phyloP scores from a whole-genome alignment of 768 basidiomycete genomes.

The Fibroporia radiculosa region DNA sequence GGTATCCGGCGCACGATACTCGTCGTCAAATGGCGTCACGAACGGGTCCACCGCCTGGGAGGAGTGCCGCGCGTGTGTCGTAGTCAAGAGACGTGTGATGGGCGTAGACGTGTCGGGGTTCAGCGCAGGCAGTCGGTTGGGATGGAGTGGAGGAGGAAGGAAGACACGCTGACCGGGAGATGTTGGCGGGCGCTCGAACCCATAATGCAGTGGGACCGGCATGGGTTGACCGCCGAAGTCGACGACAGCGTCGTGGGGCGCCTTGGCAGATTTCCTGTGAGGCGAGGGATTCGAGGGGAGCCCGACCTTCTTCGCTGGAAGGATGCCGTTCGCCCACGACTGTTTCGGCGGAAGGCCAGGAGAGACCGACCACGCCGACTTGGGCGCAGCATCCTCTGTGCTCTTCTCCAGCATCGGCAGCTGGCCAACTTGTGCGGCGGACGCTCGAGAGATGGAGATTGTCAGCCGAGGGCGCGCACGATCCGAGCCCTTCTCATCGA shows the following conservation, averaged over 20 bases:
- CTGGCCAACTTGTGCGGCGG: constrained; percentile 17
- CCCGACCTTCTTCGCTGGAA: constrained; percentile 9
- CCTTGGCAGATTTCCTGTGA: constrained; percentile 4
- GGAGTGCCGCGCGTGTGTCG: constrained; percentile 34
- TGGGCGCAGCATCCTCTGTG: constrained; percentile 16
- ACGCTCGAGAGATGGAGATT: constrained; percentile 36
- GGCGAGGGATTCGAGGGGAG: constrained; percentile 8
- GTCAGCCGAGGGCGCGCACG: constrained; percentile 29
- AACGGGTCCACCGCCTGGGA: constrained; percentile 48
- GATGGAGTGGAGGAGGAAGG: constrained; percentile 10
- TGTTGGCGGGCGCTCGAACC: constrained; percentile 24
- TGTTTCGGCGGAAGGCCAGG: constrained; percentile 24
- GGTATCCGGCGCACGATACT: constrained; percentile 27
- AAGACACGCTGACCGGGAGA: constrained; percentile 14
- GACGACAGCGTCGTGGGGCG: constrained; percentile 11
- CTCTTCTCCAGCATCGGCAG: constrained; percentile 25
- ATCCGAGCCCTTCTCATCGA: constrained; percentile 12
- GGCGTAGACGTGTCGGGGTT: constrained; percentile 24
- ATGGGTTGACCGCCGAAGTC: constrained; percentile 7
- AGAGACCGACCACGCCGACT: constrained; percentile 25
- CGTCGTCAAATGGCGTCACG: constrained; percentile 76
- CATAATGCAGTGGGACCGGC: constrained; percentile 32
- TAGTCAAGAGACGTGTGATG: constrained; percentile 37
- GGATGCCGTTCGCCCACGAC: constrained; percentile 11
- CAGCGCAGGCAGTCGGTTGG: constrained; percentile 6